Evolutionary conservation across 495 filamentous ascomycete genomes (phyloP), one percentile per base, ranked within the genome.

Genomic region (Penicillium paradoxum): DNA sequence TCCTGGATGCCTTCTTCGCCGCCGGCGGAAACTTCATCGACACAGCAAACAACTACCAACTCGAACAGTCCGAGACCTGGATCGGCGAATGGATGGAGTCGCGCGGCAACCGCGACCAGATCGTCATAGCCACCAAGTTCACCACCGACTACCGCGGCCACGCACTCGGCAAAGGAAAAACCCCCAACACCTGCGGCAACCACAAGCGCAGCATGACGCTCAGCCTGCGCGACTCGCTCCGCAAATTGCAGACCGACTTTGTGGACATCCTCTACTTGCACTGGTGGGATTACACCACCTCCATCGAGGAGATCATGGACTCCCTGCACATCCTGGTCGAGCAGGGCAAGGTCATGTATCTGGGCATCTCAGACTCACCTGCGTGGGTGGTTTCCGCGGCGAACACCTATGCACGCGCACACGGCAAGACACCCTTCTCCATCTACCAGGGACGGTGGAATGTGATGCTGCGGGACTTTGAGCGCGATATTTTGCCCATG

Each of bases 111-210:
- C 73, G 85, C 0, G 84, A 87, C 62, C 72, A 83, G 51, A 72
- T 89, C 38, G 85, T 92, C 30, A 72, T 92, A 39, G 87, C 88
- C 0, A 91, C 88, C 43, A 93, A 91, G 58, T 84, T 73, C 64
- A 80, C 79, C 1, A 70, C 69, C 3, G 65, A 66, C 30, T 75
- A 67, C 58, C 56, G 58, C 25, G 45, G 32, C 27, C 56, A 70
- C 38, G 58, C 51, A 0, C 32, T 63, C 24, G 73, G 70, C 15
- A 70, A 74, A 40, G 62, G 82, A 53, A 74, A 79, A n/a, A 73
- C 57, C 0, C 51, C 69, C 1, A 87, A 86, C 55, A 71, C 63
- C 62, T 63, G 64, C n/a, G 83, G 83, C 6, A 86, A 85, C 63
- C 69, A 73, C 49, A 57, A 72, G 29, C 78, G 79, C 48, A 77